Evolutionary conservation across 192 early-diverging fungal genomes (phyloP).

Genomic region (Mortierella hygrophila): DNA sequence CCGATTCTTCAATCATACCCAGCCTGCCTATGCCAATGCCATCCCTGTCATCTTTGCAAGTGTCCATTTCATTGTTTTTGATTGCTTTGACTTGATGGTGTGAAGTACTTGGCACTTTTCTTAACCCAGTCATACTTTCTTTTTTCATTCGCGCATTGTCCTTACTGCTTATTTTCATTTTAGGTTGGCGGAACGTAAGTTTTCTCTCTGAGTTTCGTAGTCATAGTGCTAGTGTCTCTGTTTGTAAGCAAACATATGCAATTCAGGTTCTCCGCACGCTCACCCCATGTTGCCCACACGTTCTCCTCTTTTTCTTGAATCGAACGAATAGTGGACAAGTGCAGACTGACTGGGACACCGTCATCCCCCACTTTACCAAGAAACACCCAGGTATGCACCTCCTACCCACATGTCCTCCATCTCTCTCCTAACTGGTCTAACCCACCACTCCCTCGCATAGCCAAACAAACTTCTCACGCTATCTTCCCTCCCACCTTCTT

Average conservation of each 20-base stretch:
- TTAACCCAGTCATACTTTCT: too few species aligned
- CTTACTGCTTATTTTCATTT: background rate
- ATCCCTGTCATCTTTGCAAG: slow-evolving; percentile 5
- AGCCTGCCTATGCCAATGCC: background rate
- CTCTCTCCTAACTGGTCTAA: too few species aligned
- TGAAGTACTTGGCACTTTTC: too few species aligned
- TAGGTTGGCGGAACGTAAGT: slow-evolving; percentile 12
- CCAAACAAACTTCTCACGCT: too few species aligned
- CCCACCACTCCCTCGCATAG: too few species aligned
- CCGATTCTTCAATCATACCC: background rate
- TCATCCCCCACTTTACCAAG: slow-evolving; percentile 5
- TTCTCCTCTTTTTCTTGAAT: too few species aligned
- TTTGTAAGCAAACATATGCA: background rate
- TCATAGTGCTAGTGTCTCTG: too few species aligned
- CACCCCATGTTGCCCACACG: background rate
- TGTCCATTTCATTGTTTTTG: background rate
- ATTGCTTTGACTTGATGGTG: background rate
- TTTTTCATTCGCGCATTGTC: background rate
- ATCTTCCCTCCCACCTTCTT: background rate
- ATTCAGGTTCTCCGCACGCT: background rate
- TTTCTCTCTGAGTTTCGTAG: background rate
- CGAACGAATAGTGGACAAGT: slow-evolving; percentile 5
- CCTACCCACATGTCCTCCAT: background rate
- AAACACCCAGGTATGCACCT: background rate
- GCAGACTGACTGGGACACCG: slow-evolving; percentile 7